Conservation (phyloP, 495 filamentous ascomycete species). For the Penicillium turbatum region DNA sequence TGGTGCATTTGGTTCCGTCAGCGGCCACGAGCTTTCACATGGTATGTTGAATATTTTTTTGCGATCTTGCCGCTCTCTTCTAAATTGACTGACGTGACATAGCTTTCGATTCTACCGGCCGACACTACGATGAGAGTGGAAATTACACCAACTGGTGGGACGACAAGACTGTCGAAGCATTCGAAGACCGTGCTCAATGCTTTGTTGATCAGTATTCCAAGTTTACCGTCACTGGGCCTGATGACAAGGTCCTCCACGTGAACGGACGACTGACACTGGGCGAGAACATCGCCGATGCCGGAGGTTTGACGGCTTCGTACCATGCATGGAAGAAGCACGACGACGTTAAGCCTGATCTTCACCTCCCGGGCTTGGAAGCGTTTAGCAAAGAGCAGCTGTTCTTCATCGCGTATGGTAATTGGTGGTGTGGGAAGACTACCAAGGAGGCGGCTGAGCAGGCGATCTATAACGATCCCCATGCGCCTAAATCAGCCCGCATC, state of each 20-base stretch:
- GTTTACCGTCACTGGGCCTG: slow-evolving; percentile 53
- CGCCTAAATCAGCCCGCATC: slow-evolving; percentile 57
- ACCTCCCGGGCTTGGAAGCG: slow-evolving; percentile 58
- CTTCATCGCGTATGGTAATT: slow-evolving; percentile 62
- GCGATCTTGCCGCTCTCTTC: background rate
- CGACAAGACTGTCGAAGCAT: slow-evolving; percentile 56
- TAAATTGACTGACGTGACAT: slow-evolving; percentile 1
- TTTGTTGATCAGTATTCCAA: slow-evolving; percentile 67
- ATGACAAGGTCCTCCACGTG: slow-evolving; percentile 57
- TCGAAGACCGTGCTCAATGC: slow-evolving; percentile 61
- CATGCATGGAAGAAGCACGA: slow-evolving; percentile 62
- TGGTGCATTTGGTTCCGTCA: slow-evolving; percentile 66
- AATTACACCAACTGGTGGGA: slow-evolving; percentile 71
- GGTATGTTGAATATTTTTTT: slow-evolving; percentile 27
- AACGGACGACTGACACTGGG: slow-evolving; percentile 65
- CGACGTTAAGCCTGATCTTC: slow-evolving; percentile 47
- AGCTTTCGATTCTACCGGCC: slow-evolving; percentile 67
- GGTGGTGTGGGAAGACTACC: slow-evolving; percentile 65
- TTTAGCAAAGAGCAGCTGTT: slow-evolving; percentile 72
- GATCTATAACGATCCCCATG: slow-evolving; percentile 62
- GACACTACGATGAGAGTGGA: slow-evolving; percentile 63
- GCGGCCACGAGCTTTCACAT: slow-evolving; percentile 71
- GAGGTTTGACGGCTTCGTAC: slow-evolving; percentile 62
- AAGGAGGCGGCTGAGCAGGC: slow-evolving; percentile 51
- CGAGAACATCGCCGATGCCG: slow-evolving; percentile 76